Evolutionary conservation across 306 rosid species (phyloP).

Genomic region (Vigna reflexopilosa): DNA sequence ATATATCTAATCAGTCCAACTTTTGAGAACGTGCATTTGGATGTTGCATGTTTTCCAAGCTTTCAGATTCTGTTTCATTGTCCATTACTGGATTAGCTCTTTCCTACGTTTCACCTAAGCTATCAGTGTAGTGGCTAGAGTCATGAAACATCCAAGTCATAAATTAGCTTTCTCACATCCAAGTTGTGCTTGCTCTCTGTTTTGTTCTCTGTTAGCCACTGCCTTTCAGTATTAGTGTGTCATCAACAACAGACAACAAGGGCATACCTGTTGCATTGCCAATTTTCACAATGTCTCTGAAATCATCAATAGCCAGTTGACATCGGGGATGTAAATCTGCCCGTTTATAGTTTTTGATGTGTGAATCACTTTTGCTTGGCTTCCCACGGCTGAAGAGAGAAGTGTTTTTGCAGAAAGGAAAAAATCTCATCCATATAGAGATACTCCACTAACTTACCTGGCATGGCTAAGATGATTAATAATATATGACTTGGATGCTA

Average conservation of each 20-base stretch:
- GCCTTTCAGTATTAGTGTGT: no score
- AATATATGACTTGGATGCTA: neutral
- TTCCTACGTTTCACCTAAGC: no score
- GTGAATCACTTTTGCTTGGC: conserved; percentile 95
- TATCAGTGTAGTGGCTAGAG: no score
- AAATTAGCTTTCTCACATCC: no score
- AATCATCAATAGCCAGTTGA: conserved; percentile 91
- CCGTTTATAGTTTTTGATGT: conserved; percentile 77
- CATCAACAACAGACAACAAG: neutral
- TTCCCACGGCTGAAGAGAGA: conserved; percentile 82
- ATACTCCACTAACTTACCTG: conserved; percentile 53
- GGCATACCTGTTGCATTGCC: conserved; percentile 83
- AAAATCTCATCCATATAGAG: conserved; percentile 17
- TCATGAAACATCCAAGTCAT: no score
- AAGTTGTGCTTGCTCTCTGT: no score
- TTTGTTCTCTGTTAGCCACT: no score
- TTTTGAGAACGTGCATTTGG: no score
- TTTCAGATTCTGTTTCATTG: no score
- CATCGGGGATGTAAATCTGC: conserved; percentile 90
- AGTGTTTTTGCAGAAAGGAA: conserved; percentile 42
- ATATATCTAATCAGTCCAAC: neutral
- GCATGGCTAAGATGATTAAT: conserved; percentile 69
- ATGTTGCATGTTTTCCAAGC: no score
- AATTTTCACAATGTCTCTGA: conserved; percentile 66
- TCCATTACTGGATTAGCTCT: no score